phyloP scores from a whole-genome alignment of 495 filamentous ascomycete species.

The Hypoxylon subgilvum region DNA sequence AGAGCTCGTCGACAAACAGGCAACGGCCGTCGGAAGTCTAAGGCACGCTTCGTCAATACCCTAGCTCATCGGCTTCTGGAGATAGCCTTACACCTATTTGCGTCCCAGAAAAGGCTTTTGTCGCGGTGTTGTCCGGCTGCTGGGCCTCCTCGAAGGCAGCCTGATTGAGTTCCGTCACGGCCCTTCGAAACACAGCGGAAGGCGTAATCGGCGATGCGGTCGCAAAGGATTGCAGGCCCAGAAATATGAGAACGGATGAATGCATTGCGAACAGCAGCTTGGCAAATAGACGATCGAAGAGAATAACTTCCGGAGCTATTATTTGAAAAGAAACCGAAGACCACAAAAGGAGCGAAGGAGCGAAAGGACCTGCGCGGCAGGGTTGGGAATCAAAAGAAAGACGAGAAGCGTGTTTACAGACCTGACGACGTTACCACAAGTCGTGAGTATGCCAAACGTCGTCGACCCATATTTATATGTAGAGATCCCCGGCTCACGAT shows the following conservation, averaged over 20 bases:
- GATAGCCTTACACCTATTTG: slow-evolving; percentile 52
- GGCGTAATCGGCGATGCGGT: slow-evolving; percentile 27
- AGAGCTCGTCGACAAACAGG: slow-evolving; percentile 59
- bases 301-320: neutral
- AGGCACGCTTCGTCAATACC: slow-evolving; percentile 1
- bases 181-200: slow-evolving; percentile 30
- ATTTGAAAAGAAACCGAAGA: neutral
- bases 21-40: slow-evolving; percentile 60
- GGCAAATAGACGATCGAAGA: neutral
- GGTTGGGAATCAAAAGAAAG: slow-evolving; percentile 12
- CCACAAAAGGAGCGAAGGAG: slow-evolving; percentile 14
- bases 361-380: slow-evolving; percentile 25
- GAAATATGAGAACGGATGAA: slow-evolving; percentile 5
- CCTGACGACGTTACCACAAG: slow-evolving; percentile 2
- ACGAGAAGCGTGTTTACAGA: slow-evolving; percentile 4
- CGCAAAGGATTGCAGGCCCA: slow-evolving; percentile 11
- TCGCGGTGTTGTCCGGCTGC: slow-evolving; percentile 54
- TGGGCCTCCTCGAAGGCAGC: slow-evolving; percentile 60
- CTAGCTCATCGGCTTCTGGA: neutral
- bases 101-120: slow-evolving; percentile 53
- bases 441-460: slow-evolving; percentile 3
- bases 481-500: neutral
- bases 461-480: neutral
- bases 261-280: slow-evolving; percentile 5
- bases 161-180: slow-evolving; percentile 51